Conservation (phyloP, 768 basidiomycete species). For the Phylloporus scabripes region DNA sequence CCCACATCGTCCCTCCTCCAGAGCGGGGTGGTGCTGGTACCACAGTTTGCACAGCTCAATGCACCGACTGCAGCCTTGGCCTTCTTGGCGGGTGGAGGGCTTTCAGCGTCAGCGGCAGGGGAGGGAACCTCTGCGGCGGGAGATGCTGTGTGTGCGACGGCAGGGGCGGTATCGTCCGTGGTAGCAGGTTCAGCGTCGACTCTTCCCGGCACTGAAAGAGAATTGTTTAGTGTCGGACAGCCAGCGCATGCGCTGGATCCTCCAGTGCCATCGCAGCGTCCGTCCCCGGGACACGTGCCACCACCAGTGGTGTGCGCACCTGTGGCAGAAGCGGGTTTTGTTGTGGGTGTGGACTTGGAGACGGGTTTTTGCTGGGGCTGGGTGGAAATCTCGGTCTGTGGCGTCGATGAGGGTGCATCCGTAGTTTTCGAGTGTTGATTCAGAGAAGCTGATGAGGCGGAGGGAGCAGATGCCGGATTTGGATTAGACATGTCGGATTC, state of each 20-base stretch:
- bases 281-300: slow-evolving; percentile 97
- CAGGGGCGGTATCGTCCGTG: slow-evolving; percentile 18
- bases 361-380: slow-evolving; percentile 24
- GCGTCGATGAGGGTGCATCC: slow-evolving; percentile 24
- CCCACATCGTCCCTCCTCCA: slow-evolving; percentile 89
- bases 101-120: slow-evolving; percentile 26
- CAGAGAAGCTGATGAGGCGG: slow-evolving; percentile 23
- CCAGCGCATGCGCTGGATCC: slow-evolving; percentile 90
- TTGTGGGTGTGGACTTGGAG: slow-evolving; percentile 22
- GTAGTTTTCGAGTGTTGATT: slow-evolving; percentile 30
- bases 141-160: slow-evolving; percentile 17
- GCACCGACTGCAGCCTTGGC: slow-evolving; percentile 54
- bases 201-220: slow-evolving; percentile 42
- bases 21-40: slow-evolving; percentile 82
- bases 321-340: slow-evolving; percentile 26
- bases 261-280: slow-evolving; percentile 95
- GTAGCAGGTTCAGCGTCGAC: slow-evolving; percentile 34
- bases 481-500: slow-evolving; percentile 34
- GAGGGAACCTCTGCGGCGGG: slow-evolving; percentile 34
- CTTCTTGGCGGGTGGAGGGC: slow-evolving; percentile 30
- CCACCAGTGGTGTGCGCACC: slow-evolving; percentile 31
- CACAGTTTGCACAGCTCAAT: slow-evolving; percentile 81
- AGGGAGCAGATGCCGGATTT: slow-evolving; percentile 33
- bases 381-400: slow-evolving; percentile 22
- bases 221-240: slow-evolving; percentile 96